phyloP scores from a whole-genome alignment of 352 stramenopile species.

The Globisporangium canariense region DNA sequence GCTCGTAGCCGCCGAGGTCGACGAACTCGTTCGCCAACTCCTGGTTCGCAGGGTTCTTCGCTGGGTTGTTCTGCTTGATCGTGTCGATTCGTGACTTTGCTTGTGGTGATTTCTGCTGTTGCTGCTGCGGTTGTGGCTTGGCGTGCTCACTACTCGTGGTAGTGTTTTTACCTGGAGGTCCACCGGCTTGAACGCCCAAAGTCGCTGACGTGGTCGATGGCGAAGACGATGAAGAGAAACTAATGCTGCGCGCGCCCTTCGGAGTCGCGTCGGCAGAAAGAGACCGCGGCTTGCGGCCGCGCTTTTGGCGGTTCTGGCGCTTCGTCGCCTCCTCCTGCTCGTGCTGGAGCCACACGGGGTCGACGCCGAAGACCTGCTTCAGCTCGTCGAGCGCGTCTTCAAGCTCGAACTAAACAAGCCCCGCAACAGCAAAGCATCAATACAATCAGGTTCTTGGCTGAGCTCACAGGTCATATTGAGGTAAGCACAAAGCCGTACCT shows the following conservation, averaged over 20 bases:
- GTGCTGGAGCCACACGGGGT: slow-evolving; percentile 51
- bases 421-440: background rate
- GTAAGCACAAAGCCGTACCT: slow-evolving; percentile 20
- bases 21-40: slow-evolving; percentile 42
- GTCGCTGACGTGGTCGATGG: background rate
- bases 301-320: slow-evolving; percentile 29
- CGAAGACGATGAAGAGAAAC: background rate
- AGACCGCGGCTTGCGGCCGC: slow-evolving; percentile 17
- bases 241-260: slow-evolving; percentile 7
- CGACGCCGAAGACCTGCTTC: slow-evolving; percentile 47
- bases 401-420: slow-evolving; percentile 26
- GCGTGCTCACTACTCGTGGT: slow-evolving; percentile 3
- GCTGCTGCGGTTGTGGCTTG: slow-evolving; percentile 1
- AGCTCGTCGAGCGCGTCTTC: slow-evolving; percentile 56
- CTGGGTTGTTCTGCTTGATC: slow-evolving; percentile 37
- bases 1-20: slow-evolving; percentile 31
- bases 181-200: background rate
- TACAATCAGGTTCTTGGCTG: background rate
- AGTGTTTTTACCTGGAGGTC: background rate
- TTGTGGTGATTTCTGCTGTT: background rate
- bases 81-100: slow-evolving; percentile 18
- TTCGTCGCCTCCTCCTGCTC: slow-evolving; percentile 38
- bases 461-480: background rate
- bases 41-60: slow-evolving; percentile 34
- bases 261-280: background rate